Evolutionary conservation across 2,329 filamentous ascomycete species (phyloP), one percentile per base, ranked within the genome.

Genomic region (Paecilomyces niveus): DNA sequence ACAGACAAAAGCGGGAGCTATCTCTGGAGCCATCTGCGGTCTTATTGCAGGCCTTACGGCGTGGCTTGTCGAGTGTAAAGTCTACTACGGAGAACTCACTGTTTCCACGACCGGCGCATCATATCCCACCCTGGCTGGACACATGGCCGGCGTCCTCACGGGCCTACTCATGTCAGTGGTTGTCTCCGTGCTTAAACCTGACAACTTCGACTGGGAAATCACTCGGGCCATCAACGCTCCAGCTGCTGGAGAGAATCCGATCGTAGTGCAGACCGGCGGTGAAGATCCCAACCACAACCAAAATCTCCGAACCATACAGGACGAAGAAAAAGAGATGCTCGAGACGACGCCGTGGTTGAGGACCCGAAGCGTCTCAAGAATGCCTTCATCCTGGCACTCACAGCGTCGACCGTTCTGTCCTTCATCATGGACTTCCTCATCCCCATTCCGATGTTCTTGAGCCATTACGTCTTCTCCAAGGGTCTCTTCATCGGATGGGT

Each of bases 401-500:
- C 73, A 26, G 67, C 66, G 1, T 72, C 73, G 0, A 74, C 73
- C 55, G 55, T 74, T 9, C 54, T 77, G 5, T 76, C 75, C 26
- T 69, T 77, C 57, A 62, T 74, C 49, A 64, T 78, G 59, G 74
- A 76, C 59, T 72, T 78, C 53, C 63, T 77, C 7, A 59, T 75
- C 1, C 74, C 74, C 0, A 75, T 76, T 62, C 74, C 74, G 2
- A 75, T 78, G 64, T 78, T 77, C 63, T 72, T 76, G 57, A 70
- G 70, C 0, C 65, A 72, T 1, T 78, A 78, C 58, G 67, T 78
- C 22, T 78, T 75, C 60, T 72, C 67, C 29, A 67, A 71, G 29
- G 64, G 68, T 0, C 77, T 78, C 63, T 78, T 78, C 59, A 73
- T 70, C 0, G 75, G 67, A 0, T 77, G 74, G 73, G 71, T 76